Evolutionary conservation across 2,329 filamentous ascomycete genomes (phyloP), one percentile per base, ranked within the genome.

Genomic region (Aspergillus sp.): DNA sequence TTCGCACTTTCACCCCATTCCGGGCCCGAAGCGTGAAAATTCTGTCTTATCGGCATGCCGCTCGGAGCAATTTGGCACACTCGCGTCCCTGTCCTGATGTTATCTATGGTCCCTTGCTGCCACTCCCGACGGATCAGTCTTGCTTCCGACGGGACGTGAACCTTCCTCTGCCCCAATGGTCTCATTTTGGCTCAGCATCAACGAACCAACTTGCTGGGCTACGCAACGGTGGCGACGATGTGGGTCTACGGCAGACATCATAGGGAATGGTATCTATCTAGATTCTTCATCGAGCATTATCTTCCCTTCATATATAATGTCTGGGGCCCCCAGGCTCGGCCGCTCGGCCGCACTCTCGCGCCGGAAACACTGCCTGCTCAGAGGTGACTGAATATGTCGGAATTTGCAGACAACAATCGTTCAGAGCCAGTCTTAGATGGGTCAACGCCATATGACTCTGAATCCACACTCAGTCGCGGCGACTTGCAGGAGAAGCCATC

Each of bases 401-500:
- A 50, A 32, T 7, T 10, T 3, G 13, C 25, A 10, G 25, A 50
- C 27, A 32, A 5, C 44, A 49, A 7, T 27, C 13, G 8, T 17
- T 17, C 2, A 11, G 17, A 44, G 10, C 51, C 30, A 8, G 3
- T 11, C 7, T 6, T 32, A 27, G 36, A 44, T 44, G 36, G 7
- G 3, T 11, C 42, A 1, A 41, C 57, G 3, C 21, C 23, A 3
- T 50, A 51, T 8, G 21, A 42, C 5, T 62, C 53, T 32, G 39
- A 54, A 4, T 51, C 53, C 10, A 50, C 52, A 4, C 21, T 25
- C 6, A 30, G 27, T 10, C 36, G 41, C 15, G 23, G 44, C 15
- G 57, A 53, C 11, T 48, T 60, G 39, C 42, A 58, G 25, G 54
- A 62, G 19, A 54, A 54, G 30, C 39, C 52, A 7, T 17, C 25